phyloP scores from a whole-genome alignment of 352 stramenopile species.

The Globisporangium spinosum region DNA sequence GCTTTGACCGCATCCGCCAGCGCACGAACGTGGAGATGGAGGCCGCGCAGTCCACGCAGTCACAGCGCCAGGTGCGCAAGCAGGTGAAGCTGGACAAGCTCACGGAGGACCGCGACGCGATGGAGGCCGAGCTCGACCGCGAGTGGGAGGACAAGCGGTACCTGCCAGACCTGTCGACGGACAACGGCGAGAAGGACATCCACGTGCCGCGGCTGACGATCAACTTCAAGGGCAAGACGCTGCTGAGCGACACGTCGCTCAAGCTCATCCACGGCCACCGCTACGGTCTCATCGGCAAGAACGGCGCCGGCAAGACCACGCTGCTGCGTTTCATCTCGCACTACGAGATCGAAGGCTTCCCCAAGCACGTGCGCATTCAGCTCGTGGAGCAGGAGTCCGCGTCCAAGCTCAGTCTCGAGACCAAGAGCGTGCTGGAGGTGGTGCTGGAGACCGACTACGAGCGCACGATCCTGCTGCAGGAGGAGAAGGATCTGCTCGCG shows the following conservation, averaged over 20 bases:
- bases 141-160: constrained; percentile 78
- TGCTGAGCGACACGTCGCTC: constrained; percentile 83
- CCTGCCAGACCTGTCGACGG: constrained; percentile 68
- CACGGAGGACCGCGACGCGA: constrained; percentile 48
- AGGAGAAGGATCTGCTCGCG: constrained; percentile 91
- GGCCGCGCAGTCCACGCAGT: constrained; percentile 66
- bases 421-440: constrained; percentile 90
- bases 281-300: constrained; percentile 94
- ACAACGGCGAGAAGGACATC: constrained; percentile 86
- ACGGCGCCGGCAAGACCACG: constrained; percentile 93
- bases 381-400: constrained; percentile 94
- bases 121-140: constrained; percentile 62
- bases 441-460: constrained; percentile 95
- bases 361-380: constrained; percentile 92
- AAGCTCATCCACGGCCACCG: constrained; percentile 81
- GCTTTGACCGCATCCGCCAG: constrained; percentile 82
- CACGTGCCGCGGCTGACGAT: constrained; percentile 86
- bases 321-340: constrained; percentile 94
- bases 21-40: constrained; percentile 78
- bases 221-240: constrained; percentile 89
- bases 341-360: constrained; percentile 96
- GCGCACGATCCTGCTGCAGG: constrained; percentile 83
- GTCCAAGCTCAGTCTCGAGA: constrained; percentile 77
- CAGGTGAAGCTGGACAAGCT: constrained; percentile 65
- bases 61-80: constrained; percentile 78